Percentiles rank a stretch among this genome's conserved stretches.
Conservation (phyloP, 2,329 filamentous ascomycete species). For the Aspergillus tubingensis region DNA sequence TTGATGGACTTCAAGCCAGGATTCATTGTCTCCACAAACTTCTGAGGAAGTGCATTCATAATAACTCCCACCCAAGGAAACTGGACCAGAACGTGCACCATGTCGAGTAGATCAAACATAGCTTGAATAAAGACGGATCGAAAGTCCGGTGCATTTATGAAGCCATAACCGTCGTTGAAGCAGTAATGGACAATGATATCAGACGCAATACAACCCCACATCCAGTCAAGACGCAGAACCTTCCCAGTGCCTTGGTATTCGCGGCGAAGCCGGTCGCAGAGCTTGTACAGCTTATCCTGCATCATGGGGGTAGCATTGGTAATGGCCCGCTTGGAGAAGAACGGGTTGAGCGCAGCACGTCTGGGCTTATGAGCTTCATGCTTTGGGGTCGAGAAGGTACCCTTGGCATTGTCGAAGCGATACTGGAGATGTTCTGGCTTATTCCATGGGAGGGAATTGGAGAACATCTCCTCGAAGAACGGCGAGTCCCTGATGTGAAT, state of each 20-base stretch:
- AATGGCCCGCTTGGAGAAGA: slow-evolving; percentile 46
- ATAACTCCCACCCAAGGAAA: slow-evolving; percentile 17
- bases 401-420: slow-evolving; percentile 19
- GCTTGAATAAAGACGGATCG: slow-evolving; percentile 16
- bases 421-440: slow-evolving; percentile 15
- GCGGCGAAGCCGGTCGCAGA: slow-evolving; percentile 11
- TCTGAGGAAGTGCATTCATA: slow-evolving; percentile 16
- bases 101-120: slow-evolving; percentile 8
- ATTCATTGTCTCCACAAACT: slow-evolving; percentile 7
- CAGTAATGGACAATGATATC: slow-evolving; percentile 21
- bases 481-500: slow-evolving; percentile 19
- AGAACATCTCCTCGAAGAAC: slow-evolving; percentile 19
- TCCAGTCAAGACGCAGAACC: slow-evolving; percentile 15
- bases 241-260: slow-evolving; percentile 14
- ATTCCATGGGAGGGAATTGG: slow-evolving; percentile 17
- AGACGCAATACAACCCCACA: slow-evolving; percentile 20
- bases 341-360: slow-evolving; percentile 44
- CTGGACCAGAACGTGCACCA: slow-evolving; percentile 14
- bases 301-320: slow-evolving; percentile 32
- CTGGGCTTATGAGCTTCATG: slow-evolving; percentile 45
- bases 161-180: slow-evolving; percentile 15
- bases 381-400: slow-evolving; percentile 31
- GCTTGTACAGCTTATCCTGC: slow-evolving; percentile 15
- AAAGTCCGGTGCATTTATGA: slow-evolving; percentile 11
- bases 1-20: slow-evolving; percentile 14